Percentiles rank a stretch among this genome's conserved stretches.
Conservation (phyloP, 345 rosid species). For the Salix viminalis region DNA sequence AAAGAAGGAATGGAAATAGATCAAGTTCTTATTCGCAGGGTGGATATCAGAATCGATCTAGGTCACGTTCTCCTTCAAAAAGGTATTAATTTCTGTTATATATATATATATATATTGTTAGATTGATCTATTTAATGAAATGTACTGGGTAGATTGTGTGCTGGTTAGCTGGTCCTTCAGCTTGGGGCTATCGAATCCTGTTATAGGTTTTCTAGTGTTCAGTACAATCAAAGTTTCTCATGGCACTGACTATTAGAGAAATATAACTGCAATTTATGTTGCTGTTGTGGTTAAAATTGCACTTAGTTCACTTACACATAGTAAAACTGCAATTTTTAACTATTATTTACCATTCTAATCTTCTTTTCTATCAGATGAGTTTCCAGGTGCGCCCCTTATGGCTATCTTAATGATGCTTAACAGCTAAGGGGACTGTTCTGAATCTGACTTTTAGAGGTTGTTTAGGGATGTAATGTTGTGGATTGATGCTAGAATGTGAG, state of each 20-base stretch:
- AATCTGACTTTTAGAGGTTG: too few species aligned
- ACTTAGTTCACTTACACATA: neutral
- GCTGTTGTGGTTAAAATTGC: neutral
- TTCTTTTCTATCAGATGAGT: neutral
- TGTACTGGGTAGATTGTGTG: neutral
- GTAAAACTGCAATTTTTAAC: neutral
- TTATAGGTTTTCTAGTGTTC: neutral
- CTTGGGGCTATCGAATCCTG: neutral
- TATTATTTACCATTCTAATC: neutral
- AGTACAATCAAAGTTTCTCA: neutral
- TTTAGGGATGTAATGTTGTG: too few species aligned
- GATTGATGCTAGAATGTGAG: too few species aligned
- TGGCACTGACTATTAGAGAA: neutral
- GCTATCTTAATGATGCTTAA: neutral
- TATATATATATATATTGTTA: neutral
- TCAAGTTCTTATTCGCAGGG: slow-evolving; percentile 18
- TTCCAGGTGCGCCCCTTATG: neutral
- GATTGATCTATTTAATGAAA: neutral
- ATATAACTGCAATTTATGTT: neutral
- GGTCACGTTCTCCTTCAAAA: slow-evolving; percentile 27
- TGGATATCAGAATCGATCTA: slow-evolving; percentile 16
- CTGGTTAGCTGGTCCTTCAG: neutral
- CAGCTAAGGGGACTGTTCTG: too few species aligned
- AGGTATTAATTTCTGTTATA: slow-evolving; percentile 13
- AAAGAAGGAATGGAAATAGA: slow-evolving; percentile 15